Evolutionary conservation across 1,139 yeast species (phyloP).

Genomic region (Pneumocystis carinii): DNA sequence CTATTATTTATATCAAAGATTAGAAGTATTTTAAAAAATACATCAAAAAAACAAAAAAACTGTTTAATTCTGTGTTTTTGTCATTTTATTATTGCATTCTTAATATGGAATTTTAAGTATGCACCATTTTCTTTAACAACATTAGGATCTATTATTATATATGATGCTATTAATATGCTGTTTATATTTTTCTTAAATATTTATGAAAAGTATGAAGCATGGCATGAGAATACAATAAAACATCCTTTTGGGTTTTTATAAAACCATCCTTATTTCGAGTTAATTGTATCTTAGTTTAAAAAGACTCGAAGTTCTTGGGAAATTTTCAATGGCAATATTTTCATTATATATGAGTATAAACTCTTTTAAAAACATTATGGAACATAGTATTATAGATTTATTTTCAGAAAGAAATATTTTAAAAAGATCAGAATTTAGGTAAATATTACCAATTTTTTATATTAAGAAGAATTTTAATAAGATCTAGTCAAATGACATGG

Average conservation of each 20-base stretch:
- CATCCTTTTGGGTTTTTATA: not conserved
- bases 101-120: not conserved
- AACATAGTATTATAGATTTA: not conserved
- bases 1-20: not conserved
- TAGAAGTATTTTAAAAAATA: not conserved
- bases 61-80: not conserved
- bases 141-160: constrained; percentile 1
- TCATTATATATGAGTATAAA: not conserved
- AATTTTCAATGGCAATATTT: not conserved
- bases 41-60: not conserved
- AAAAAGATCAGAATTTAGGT: not conserved
- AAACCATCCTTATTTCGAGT: not conserved
- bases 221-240: not conserved
- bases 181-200: not conserved
- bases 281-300: not conserved
- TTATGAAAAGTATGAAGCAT: not conserved
- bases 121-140: not conserved
- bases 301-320: not conserved
- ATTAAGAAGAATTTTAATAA: not conserved
- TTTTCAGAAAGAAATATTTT: not conserved
- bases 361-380: not conserved
- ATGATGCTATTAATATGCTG: not conserved
- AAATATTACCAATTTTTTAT: not conserved
- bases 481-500: not conserved
- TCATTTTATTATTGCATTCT: not conserved